Percentiles rank a stretch among this genome's conserved stretches.
Evolutionary conservation across 1,284 basidiomycete species (phyloP).

Genomic region (Ustilago cynodontis): DNA sequence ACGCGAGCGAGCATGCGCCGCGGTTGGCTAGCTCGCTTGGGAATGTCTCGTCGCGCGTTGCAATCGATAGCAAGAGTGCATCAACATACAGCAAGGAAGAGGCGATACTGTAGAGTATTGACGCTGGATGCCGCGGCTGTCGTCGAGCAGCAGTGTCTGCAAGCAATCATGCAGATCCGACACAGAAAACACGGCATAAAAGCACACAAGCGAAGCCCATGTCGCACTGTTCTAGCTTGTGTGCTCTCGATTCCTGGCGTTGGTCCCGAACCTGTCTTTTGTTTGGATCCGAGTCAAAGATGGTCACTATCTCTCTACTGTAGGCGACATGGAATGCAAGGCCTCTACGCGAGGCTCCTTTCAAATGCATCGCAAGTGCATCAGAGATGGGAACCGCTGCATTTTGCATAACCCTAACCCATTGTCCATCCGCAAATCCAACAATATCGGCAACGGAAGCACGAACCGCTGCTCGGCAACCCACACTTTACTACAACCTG

Average conservation of each 20-base stretch:
- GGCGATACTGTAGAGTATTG: no score
- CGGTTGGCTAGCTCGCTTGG: background rate
- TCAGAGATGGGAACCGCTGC: background rate
- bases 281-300: background rate
- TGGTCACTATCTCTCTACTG: no score
- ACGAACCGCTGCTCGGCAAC: no score
- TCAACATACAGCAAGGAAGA: no score
- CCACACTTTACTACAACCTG: no score
- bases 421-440: background rate
- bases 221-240: background rate
- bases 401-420: background rate
- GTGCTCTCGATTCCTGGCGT: no score
- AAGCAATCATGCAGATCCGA: background rate
- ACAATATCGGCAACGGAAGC: no score
- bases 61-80: background rate
- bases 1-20: background rate
- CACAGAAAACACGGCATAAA: background rate
- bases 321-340: background rate
- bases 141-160: background rate
- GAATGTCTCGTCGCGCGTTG: background rate
- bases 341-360: background rate
- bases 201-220: background rate
- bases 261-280: no score
- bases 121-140: background rate
- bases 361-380: background rate